Base-by-base conservation (phyloP, 805 yeast species). In the Cyberlindnera misumaiensis region DNA sequence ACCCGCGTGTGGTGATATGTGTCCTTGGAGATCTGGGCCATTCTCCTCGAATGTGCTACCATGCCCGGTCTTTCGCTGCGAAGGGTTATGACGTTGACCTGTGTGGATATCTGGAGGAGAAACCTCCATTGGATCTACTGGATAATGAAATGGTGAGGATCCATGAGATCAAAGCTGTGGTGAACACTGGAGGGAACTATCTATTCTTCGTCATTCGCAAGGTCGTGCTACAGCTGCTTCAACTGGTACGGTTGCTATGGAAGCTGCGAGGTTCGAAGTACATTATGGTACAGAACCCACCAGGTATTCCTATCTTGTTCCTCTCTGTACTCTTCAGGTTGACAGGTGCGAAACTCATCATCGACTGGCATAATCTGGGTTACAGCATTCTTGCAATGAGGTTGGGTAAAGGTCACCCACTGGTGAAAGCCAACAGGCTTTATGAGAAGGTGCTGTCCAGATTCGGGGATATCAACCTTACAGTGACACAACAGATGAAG, bases 291-390 rank as follows among this genome's bases (percentile, higher is more conserved):
- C 94, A 83, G 63, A 93, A 90, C 59, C 99, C 99, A 0, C 99
- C 99, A 0, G 75, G 86, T 4, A 69, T 93, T 34, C 99, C 99
- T 0, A 66, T 87, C 3, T 60, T 93, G 12, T 73, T 83, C 0
- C 64, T 89, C 3, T 69, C 77, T 0, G 71, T 82, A 2, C 16
- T 80, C 1, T 77, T 73, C 53, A 72, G 74, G 41, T 60, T 67
- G 42, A 71, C 75, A 11, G 69, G 77, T 3, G 67, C 89, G 4
- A 70, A 72, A 52, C 60, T 90, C 17, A 70, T 93, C 15, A 75
- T 93, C 35, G 99, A 93, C 61, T 93, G 98, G 98, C 99, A 93
- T 60, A 93, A 93, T 59, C 67, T 93, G 49, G 95, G 94, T 30
- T 90, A 75, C 59, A 75, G 95, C 2, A 85, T 93, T 20, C 61